phyloP scores from a whole-genome alignment of 306 rosid genomes.

The Adenanthera pavonina region DNA sequence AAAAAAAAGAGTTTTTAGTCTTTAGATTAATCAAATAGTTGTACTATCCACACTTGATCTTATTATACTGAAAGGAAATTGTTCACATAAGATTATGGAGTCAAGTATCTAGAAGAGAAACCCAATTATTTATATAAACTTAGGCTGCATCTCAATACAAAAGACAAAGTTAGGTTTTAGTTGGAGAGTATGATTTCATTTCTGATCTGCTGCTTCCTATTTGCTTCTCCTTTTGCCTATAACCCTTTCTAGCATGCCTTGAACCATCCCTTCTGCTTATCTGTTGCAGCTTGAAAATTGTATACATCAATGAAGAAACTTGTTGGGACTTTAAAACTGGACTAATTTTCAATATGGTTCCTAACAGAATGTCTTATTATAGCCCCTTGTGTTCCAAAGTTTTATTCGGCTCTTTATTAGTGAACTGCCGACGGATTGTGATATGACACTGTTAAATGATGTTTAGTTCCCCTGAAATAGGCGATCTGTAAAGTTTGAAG shows the following conservation, averaged over 20 bases:
- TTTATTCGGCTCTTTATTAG: background rate
- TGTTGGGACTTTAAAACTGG: background rate
- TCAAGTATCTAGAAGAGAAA: conserved; percentile 46
- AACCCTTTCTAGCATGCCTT: conserved; percentile 44
- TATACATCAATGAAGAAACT: conserved; percentile 13
- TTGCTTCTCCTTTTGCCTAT: conserved; percentile 49
- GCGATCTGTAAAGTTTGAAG: background rate
- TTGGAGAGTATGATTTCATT: conserved; percentile 36
- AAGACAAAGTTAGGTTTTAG: conserved; percentile 21
- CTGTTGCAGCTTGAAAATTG: conserved; percentile 46
- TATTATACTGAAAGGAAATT: conserved; percentile 5
- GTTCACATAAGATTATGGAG: conserved; percentile 36
- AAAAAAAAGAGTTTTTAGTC: too few species aligned
- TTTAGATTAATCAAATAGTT: background rate
- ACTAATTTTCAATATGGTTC: background rate
- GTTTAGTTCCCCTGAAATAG: background rate
- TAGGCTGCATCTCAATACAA: conserved; percentile 22
- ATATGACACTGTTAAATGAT: background rate
- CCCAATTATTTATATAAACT: conserved; percentile 25
- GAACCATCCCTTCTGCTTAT: conserved; percentile 50
- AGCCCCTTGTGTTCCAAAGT: background rate
- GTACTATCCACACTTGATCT: background rate
- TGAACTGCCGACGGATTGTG: background rate
- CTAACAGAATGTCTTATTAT: too few species aligned
- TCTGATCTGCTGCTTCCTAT: conserved; percentile 39